Evolutionary conservation across 345 rosid genomes (phyloP), one percentile per base, ranked within the genome.

Genomic region (Rhodomyrtus tomentosa): DNA sequence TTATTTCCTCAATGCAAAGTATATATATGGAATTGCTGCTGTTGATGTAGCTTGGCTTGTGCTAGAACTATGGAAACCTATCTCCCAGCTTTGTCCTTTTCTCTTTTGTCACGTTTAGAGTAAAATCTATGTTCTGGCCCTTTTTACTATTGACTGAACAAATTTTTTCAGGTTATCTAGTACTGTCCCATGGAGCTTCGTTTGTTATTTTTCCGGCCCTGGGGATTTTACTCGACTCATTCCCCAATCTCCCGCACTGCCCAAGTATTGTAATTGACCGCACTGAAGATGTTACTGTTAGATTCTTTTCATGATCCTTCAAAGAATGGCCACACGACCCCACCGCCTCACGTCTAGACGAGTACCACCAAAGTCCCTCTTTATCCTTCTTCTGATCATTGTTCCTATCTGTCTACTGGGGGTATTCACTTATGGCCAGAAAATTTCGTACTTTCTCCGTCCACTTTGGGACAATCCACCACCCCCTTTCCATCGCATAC

Each of bases 401-500:
- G 87, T 90, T 59, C 86, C 93, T 76, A 87, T 93, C 83, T 90
- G 91, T 88, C 84, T 92, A 85, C 87, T 93, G 62, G 91, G 93
- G 49, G 85, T 94, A 52, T 48, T 88, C 84, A 87, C 83, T 56
- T 85, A 93, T 84, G 84, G 84, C 49, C 92, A 88, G 88, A 90
- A 88, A 85, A 85, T 94, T 52, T 86, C 95, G n/a, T 94, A 93
- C 68, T 82, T 96, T 42, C 90, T 95, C 84, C 95, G 98, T 7
- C 98, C 99, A 11, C 90, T 96, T 56, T 96, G 98, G 98, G 98
- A 95, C 91, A 90, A 89, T 18, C 96, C 98, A 5, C 98, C 98
- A 72, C 88, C 86, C 16, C 92, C 98, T 10, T 96, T 96, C 86
- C 83, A 82, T 58, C 93, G 85, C 52, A 84, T 96, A 18, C 98